Evolutionary conservation across 1,284 basidiomycete genomes (phyloP).

Genomic region (Neolentinus lepideus): DNA sequence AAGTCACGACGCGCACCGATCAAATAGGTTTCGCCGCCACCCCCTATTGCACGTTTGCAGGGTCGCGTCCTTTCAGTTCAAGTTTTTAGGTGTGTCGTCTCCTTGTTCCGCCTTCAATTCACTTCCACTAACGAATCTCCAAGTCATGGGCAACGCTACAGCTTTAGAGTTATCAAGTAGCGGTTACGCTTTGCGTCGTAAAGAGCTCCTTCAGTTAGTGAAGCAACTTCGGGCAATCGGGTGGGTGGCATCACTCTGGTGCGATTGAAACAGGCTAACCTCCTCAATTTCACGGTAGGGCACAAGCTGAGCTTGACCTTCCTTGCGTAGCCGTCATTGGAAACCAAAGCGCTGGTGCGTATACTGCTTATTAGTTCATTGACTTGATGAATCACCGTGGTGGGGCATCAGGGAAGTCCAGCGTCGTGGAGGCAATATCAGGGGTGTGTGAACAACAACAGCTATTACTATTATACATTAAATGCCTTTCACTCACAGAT

Average conservation of each 20-base stretch:
- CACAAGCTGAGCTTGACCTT: slow-evolving; percentile 26
- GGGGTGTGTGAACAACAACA: slow-evolving; percentile 18
- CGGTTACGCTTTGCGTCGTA: neutral
- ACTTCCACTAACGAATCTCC: too few relatives aligned
- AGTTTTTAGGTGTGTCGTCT: too few relatives aligned
- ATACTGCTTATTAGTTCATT: neutral
- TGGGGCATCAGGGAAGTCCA: slow-evolving; percentile 23
- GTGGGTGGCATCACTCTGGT: neutral
- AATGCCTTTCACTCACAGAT: slow-evolving; percentile 15
- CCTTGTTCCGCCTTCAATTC: too few relatives aligned
- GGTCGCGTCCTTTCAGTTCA: too few relatives aligned
- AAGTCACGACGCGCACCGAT: too few relatives aligned
- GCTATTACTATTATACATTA: slow-evolving; percentile 2
- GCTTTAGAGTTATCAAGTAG: neutral
- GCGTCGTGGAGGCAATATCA: slow-evolving; percentile 33
- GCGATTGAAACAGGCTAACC: neutral
- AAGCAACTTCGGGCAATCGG: neutral
- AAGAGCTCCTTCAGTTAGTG: neutral
- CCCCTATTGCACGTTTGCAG: too few relatives aligned
- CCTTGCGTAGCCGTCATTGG: slow-evolving; percentile 32
- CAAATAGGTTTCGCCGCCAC: too few relatives aligned
- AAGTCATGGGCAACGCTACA: neutral
- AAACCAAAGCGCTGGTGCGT: slow-evolving; percentile 32
- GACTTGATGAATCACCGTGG: neutral
- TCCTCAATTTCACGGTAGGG: slow-evolving; percentile 16